Conservation (phyloP, 106 monocot species). For the Chionographis japonica region DNA sequence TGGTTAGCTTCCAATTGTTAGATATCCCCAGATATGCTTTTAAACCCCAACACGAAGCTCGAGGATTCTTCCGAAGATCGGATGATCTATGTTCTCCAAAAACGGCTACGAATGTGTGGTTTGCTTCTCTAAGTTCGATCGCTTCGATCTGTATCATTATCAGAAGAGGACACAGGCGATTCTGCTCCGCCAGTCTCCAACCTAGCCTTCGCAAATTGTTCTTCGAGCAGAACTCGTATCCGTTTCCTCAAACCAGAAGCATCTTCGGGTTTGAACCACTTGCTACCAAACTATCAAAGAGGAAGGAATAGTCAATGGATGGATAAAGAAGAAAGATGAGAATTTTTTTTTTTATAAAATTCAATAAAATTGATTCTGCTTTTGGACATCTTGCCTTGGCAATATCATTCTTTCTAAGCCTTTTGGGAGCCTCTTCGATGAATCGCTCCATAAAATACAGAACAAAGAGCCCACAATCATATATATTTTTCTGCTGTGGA, state of each 20-base stretch:
- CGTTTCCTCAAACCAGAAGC: conserved; percentile 55
- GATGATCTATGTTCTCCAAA: too few species aligned
- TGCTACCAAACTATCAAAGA: conserved; percentile 41
- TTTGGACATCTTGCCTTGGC: conserved; percentile 41
- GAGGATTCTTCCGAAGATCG: too few species aligned
- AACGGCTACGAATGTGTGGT: too few species aligned
- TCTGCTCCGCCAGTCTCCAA: conserved; percentile 12
- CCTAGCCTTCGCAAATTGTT: conserved; percentile 34
- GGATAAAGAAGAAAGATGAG: too few species aligned
- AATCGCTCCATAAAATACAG: conserved; percentile 90
- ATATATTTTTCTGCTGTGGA: conserved; percentile 90
- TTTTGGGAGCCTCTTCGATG: conserved; percentile 78
- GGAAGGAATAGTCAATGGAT: not conserved
- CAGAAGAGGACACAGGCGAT: conserved; percentile 15
- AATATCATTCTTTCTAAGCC: conserved; percentile 55
- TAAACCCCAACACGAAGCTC: too few species aligned
- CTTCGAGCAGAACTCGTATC: conserved; percentile 31
- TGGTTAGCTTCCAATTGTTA: too few species aligned
- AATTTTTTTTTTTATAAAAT: too few species aligned
- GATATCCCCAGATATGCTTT: too few species aligned
- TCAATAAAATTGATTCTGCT: not conserved
- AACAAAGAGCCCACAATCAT: conserved; percentile 91
- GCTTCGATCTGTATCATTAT: too few species aligned
- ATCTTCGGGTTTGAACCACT: conserved; percentile 71
- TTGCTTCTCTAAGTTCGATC: too few species aligned